These are phyloP conservation scores for Saccharomycopsis sp. DNA, from an alignment of 805 yeast genomes.

Conservation along the genomic window DNA sequence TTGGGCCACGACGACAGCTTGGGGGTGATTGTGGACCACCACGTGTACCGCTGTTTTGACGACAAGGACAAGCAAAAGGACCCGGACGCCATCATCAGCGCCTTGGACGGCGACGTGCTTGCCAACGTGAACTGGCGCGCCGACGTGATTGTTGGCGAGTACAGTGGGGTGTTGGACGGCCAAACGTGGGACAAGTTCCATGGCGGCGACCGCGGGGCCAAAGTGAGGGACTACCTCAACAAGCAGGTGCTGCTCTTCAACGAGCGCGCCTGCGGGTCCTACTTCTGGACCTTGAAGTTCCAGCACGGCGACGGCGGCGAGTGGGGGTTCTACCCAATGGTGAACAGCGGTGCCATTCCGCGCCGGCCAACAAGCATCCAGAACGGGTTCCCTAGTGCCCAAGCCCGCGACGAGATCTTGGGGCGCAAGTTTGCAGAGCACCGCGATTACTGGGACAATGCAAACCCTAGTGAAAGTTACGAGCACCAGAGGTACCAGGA, in stretches of 20 bases:
- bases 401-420: conserved; percentile 34
- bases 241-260: conserved; percentile 41
- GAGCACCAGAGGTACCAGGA: conserved; percentile 78
- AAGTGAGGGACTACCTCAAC: conserved; percentile 55
- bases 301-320: conserved; percentile 89
- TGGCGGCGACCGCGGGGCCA: conserved; percentile 40
- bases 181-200: conserved; percentile 55
- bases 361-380: conserved; percentile 24
- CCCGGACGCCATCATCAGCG: conserved; percentile 55
- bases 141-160: conserved; percentile 83
- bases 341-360: conserved; percentile 49
- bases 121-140: conserved; percentile 43
- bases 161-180: conserved; percentile 77
- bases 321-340: conserved; percentile 86
- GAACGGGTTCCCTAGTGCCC: conserved; percentile 31
- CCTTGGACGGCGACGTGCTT: conserved; percentile 41
- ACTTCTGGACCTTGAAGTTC: conserved; percentile 88
- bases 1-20: conserved; percentile 30
- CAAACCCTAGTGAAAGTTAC: conserved; percentile 48
- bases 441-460: conserved; percentile 56
- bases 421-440: conserved; percentile 39
- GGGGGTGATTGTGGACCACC: conserved; percentile 75
- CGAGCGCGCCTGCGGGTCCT: conserved; percentile 61
- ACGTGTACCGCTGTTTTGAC: conserved; percentile 78
- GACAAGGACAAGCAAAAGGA: conserved; percentile 59